Evolutionary conservation across 2,329 filamentous ascomycete genomes (phyloP), one percentile per base, ranked within the genome.

Genomic region (Ceratocystiopsis minuta): DNA sequence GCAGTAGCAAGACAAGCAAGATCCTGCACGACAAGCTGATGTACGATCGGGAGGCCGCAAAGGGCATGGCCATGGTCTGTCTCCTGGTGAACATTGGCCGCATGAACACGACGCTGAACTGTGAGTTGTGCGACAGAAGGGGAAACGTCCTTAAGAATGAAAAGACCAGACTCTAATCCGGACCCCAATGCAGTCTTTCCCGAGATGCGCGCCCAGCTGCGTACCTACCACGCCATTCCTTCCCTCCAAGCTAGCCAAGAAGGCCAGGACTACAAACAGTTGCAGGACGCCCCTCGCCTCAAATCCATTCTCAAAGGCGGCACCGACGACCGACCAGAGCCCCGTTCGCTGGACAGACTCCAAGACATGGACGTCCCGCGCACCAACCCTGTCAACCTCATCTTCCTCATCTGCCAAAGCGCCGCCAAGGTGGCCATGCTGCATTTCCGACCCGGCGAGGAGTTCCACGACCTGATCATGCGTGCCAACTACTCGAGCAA

Each of bases 1-100:
- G 86, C 59, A 98, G 90, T 64, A 95, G 85, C 68, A 98, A 98
- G 67, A 96, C 88, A 24, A 96, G 90, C 68, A 96, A 96, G 63
- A 90, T 98, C 39, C 68, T 98, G 49, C 85, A 93, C 59, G 90
- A 98, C 61, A 96, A 98, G 66, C 70, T 98, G 49, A 70, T 94
- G 54, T 90, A 80, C 51, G 90, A 98, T 57, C 78, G 84, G 54
- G 79, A 85, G 49, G 87, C 87, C 17, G 90, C 88, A 33, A 86
- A 94, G 58, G 88, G 85, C 55, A 98, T 98, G 90, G 90, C 90
- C 41, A 98, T 98, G 90, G 88, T 98, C 45, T 98, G 90, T 60
- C 65, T 98, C 49, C 65, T 98, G 53, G 90, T 98, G 57, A 98
- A 98, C 55, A 83, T 98, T 49, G 90, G 90, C 45, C 73, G 90